phyloP scores from a whole-genome alignment of 2,329 filamentous ascomycete genomes.

The Cercospora berteroae region DNA sequence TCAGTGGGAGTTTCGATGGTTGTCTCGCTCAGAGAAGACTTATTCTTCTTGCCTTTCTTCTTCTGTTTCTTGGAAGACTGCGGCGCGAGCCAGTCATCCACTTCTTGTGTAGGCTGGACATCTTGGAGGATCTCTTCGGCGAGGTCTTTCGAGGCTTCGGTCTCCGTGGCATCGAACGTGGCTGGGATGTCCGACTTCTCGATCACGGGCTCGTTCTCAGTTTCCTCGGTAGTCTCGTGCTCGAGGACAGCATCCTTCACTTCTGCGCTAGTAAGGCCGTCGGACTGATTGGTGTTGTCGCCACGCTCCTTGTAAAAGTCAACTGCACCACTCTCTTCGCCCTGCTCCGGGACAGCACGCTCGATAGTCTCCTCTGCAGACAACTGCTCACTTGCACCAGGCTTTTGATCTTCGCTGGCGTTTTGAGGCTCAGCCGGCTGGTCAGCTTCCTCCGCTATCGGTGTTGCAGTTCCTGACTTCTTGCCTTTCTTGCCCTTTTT shows the following conservation, averaged over 20 bases:
- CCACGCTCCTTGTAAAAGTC: neutral
- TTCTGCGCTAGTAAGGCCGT: neutral
- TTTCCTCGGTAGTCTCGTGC: neutral
- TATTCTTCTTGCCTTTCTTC: slow-evolving; percentile 37
- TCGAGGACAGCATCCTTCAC: neutral
- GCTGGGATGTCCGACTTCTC: neutral
- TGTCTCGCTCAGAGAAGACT: slow-evolving; percentile 18
- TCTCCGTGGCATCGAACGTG: neutral
- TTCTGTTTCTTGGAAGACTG: slow-evolving; percentile 27
- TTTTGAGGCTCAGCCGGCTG: slow-evolving; percentile 8
- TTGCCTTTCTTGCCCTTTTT: slow-evolving; percentile 46
- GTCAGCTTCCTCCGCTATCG: slow-evolving; percentile 24
- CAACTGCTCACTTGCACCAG: neutral
- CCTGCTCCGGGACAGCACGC: neutral
- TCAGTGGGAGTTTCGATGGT: neutral
- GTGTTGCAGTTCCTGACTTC: slow-evolving; percentile 32
- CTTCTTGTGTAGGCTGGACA: neutral
- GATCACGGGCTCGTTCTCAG: neutral
- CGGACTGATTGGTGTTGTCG: neutral
- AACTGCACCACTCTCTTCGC: neutral
- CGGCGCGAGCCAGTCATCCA: slow-evolving; percentile 14
- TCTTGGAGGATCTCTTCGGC: neutral
- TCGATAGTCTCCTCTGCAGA: neutral
- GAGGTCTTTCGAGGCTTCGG: neutral
- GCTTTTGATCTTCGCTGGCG: neutral